These are phyloP conservation scores for Plantago coronopus DNA, from an alignment of 305 asterid species.

Conservation along the genomic window DNA sequence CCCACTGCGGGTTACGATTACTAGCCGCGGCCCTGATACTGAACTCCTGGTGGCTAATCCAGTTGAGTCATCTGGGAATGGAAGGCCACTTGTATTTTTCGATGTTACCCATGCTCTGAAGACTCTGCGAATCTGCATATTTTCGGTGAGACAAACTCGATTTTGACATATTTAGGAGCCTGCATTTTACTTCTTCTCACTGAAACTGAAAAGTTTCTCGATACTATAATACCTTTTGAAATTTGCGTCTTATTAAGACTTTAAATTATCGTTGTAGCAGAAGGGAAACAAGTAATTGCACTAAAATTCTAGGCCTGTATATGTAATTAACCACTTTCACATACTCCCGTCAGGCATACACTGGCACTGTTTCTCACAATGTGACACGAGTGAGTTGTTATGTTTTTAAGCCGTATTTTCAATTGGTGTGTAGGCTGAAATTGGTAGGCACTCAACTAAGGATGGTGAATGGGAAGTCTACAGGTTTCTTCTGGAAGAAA, in stretches of 20 bases:
- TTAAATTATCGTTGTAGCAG: too few species aligned
- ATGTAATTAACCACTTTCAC: too few species aligned
- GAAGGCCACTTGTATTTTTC: slow-evolving; percentile 72
- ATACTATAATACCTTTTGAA: too few species aligned
- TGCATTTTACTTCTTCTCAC: too few species aligned
- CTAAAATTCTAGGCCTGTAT: too few species aligned
- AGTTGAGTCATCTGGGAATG: slow-evolving; percentile 66
- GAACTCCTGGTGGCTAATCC: slow-evolving; percentile 72
- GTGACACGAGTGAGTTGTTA: background rate
- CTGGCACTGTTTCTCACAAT: too few species aligned
- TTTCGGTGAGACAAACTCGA: slow-evolving; percentile 34
- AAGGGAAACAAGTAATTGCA: too few species aligned
- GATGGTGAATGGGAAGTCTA: slow-evolving; percentile 14
- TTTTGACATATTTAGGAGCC: background rate
- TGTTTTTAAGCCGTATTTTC: background rate
- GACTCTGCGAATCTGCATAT: slow-evolving; percentile 43
- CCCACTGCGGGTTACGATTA: slow-evolving; percentile 57
- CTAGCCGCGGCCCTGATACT: slow-evolving; percentile 65
- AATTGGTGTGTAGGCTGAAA: slow-evolving; percentile 9
- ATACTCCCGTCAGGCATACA: too few species aligned
- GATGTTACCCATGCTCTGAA: slow-evolving; percentile 71
- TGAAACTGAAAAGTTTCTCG: too few species aligned
- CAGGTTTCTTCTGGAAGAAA: slow-evolving; percentile 10
- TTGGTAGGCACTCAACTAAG: slow-evolving; percentile 11
- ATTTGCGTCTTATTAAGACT: too few species aligned